Base-by-base conservation (phyloP, 1,284 basidiomycete species). In the Rhodofomes roseus region DNA sequence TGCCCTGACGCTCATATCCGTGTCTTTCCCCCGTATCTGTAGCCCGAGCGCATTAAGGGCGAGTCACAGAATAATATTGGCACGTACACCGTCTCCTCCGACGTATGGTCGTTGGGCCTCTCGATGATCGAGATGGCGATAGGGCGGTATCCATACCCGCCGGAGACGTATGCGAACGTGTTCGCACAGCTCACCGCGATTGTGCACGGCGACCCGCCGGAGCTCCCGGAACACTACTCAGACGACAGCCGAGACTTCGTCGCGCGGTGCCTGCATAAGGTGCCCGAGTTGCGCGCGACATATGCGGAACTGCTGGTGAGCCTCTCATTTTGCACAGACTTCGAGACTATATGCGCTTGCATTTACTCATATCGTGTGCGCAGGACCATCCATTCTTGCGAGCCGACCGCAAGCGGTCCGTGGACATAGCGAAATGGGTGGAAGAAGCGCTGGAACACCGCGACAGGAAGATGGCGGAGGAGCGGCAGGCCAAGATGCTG, bases 81-180 rank as follows among this genome's bases (percentile, higher is more conserved):
- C 29, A 96, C 95, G 1, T 99, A 99, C 75, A 96, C 95, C 11
- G 95, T 98, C 50, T 93, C 95, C 1, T 97, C 95, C 3, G 96
- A 99, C 70, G 93, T 99, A 5, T 99, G 96, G 96, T 97, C 95
- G 11, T 85, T 99, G n/a, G 96, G 96, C 3, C 80, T 99, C 37
- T 91, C 92, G 3, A 90, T 98, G 73, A 94, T 98, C 68, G 96
- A 99, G 75, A 89, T 97, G 62, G 91, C 93, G 50, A 76, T 94
- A 66, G 96, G 97, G 22, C 83, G 86, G 65, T 99, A 99, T 74
- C 97, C 96, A 1, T 99, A 98, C 72, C 96, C 96, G 29, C 96
- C 96, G n/a, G 96, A 98, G 76, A 96, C 95, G 3, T 99, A 97
- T 73, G 86, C 89, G 58, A 98, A 98, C 72, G 95, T 98, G 1